A percentile compares a stretch with the other conserved stretches of the same genome.
These are phyloP conservation scores for Baorangia bicolor DNA, from an alignment of 768 basidiomycete genomes.

Conservation along the genomic window DNA sequence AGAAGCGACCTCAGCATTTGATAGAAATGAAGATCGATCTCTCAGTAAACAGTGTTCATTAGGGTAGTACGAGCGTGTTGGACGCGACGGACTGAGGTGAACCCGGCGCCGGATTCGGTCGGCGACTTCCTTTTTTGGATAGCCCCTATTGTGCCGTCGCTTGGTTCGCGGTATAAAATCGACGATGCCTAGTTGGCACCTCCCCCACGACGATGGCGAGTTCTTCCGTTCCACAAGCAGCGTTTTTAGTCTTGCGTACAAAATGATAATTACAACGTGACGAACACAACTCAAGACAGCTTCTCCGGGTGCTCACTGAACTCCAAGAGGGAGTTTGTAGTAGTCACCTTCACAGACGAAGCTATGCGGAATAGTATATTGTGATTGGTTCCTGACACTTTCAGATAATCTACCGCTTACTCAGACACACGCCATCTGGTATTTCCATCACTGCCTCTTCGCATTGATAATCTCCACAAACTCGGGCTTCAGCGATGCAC, in stretches of 20 bases:
- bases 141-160: too few species aligned
- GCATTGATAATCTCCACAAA: slow-evolving; percentile 90
- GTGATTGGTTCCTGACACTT: background rate
- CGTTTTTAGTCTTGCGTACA: too few species aligned
- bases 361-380: background rate
- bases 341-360: background rate
- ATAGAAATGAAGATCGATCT: background rate
- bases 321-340: background rate
- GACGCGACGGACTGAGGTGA: background rate
- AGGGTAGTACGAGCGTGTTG: background rate
- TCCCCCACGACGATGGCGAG: too few species aligned
- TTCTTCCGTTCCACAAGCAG: too few species aligned
- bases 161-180: too few species aligned
- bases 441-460: slow-evolving; percentile 33
- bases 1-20: slow-evolving; percentile 59
- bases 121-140: background rate
- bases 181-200: too few species aligned
- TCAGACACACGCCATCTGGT: background rate
- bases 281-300: too few species aligned
- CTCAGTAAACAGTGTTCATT: slow-evolving; percentile 8
- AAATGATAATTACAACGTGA: too few species aligned
- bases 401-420: background rate
- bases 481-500: slow-evolving; percentile 97
- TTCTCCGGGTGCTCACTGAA: too few species aligned
- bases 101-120: too few species aligned